A percentile compares a stretch with the other conserved stretches of the same genome.
These are phyloP conservation scores for Craterostigma plantagineum DNA, from an alignment of 257 asterid species.

Conservation along the genomic window DNA sequence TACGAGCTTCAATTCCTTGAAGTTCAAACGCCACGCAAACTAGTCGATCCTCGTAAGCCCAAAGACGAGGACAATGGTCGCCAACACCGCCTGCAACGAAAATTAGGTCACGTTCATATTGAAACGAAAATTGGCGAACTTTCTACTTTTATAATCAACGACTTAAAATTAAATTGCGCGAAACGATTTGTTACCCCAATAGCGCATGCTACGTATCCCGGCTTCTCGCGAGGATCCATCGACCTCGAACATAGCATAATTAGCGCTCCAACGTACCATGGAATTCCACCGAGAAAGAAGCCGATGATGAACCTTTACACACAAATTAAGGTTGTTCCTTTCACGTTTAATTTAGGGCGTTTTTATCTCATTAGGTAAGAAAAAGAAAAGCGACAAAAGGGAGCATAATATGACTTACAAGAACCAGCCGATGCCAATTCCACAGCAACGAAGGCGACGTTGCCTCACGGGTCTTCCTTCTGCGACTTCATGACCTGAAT, in stretches of 20 bases:
- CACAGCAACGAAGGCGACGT: constrained; percentile 69
- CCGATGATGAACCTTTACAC: constrained; percentile 65
- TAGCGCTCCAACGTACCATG: constrained; percentile 68
- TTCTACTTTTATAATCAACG: too few relatives aligned
- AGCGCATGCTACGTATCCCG: constrained; percentile 56
- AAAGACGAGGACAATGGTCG: constrained; percentile 35
- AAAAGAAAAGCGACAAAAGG: neutral
- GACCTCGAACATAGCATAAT: constrained; percentile 34
- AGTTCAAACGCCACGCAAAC: neutral
- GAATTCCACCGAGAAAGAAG: constrained; percentile 65
- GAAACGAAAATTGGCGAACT: too few relatives aligned
- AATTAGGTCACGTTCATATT: too few relatives aligned
- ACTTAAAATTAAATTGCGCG: neutral
- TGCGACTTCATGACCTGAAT: constrained; percentile 49
- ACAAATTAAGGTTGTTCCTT: neutral
- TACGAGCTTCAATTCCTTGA: too few relatives aligned
- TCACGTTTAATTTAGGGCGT: neutral
- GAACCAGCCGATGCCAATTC: constrained; percentile 80
- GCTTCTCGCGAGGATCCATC: constrained; percentile 75
- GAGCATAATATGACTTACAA: constrained; percentile 24
- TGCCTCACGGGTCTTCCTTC: constrained; percentile 53
- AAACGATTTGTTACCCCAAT: constrained; percentile 46
- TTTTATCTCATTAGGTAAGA: neutral
- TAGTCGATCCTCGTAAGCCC: constrained; percentile 39
- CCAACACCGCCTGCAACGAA: constrained; percentile 45